Conservation (phyloP, 2,329 filamentous ascomycete genomes). For the Waltergamsia citrina region DNA sequence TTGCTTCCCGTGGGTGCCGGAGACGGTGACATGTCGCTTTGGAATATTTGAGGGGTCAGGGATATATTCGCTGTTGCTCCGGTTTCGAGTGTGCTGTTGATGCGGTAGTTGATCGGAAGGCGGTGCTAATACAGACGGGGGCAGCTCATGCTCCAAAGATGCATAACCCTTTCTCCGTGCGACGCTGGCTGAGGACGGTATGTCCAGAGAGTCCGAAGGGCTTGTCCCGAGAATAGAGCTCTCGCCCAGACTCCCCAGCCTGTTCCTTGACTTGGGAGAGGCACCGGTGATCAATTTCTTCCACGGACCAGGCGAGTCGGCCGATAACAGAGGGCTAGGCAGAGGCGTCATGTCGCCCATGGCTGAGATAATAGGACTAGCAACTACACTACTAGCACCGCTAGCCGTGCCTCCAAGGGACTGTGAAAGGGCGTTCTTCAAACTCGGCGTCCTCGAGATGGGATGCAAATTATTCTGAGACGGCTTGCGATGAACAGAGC, state of each 20-base stretch:
- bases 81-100: conserved; percentile 60
- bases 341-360: conserved; percentile 73
- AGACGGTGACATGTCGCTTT: conserved; percentile 66
- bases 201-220: conserved; percentile 42
- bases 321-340: conserved; percentile 61
- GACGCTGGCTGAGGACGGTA: conserved; percentile 39
- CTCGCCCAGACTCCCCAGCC: conserved; percentile 15
- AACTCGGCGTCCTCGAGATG: conserved; percentile 51
- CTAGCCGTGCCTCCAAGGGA: conserved; percentile 41
- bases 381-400: conserved; percentile 56
- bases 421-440: conserved; percentile 45
- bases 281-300: conserved; percentile 18
- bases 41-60: conserved; percentile 62
- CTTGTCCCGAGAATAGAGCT: conserved; percentile 36
- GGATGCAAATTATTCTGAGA: conserved; percentile 29
- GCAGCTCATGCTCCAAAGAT: conserved; percentile 15
- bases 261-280: conserved; percentile 15
- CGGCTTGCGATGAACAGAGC: conserved; percentile 15
- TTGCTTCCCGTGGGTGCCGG: conserved; percentile 43
- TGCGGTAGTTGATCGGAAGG: conserved; percentile 10
- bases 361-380: conserved; percentile 64
- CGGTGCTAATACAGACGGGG: not conserved
- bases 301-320: conserved; percentile 60
- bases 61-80: conserved; percentile 82
- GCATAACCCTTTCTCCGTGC: conserved; percentile 49